These are phyloP conservation scores for Pseudozyma sp. DNA, from an alignment of 1,284 basidiomycete genomes.

Conservation along the genomic window DNA sequence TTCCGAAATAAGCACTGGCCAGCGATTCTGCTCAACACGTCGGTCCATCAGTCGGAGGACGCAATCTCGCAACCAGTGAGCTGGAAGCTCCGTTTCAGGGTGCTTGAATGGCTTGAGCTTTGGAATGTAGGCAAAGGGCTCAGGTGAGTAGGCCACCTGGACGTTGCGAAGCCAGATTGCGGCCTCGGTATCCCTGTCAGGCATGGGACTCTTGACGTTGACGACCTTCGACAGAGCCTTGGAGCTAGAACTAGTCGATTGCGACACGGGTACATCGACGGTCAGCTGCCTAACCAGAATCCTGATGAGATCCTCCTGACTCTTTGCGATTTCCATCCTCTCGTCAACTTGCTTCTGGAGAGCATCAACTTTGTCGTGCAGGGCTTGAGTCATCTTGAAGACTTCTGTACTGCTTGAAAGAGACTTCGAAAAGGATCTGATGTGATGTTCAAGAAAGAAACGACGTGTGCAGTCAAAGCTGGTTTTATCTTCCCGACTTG, in stretches of 20 bases:
- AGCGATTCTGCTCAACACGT: not conserved
- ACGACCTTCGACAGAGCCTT: too few species aligned
- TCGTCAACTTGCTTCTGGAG: not conserved
- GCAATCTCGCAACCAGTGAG: not conserved
- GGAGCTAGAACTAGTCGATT: too few species aligned
- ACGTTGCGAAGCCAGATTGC: not conserved
- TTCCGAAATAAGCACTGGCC: not conserved
- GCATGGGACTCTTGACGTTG: not conserved
- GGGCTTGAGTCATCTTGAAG: too few species aligned
- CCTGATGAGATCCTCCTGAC: not conserved
- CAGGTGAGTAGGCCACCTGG: not conserved
- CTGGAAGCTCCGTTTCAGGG: not conserved
- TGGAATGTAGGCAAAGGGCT: not conserved
- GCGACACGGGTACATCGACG: too few species aligned
- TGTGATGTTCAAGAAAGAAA: too few species aligned
- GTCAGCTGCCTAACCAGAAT: too few species aligned
- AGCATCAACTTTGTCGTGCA: not conserved
- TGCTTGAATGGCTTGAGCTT: not conserved
- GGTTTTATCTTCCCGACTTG: too few species aligned
- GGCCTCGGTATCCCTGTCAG: not conserved
- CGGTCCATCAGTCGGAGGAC: not conserved
- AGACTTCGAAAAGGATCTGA: too few species aligned
- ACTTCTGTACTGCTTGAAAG: too few species aligned
- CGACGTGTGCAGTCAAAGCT: too few species aligned
- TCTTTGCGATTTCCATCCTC: not conserved